Base-by-base conservation (phyloP, 2,329 filamentous ascomycete genomes). In the Elsinoe batatas region DNA sequence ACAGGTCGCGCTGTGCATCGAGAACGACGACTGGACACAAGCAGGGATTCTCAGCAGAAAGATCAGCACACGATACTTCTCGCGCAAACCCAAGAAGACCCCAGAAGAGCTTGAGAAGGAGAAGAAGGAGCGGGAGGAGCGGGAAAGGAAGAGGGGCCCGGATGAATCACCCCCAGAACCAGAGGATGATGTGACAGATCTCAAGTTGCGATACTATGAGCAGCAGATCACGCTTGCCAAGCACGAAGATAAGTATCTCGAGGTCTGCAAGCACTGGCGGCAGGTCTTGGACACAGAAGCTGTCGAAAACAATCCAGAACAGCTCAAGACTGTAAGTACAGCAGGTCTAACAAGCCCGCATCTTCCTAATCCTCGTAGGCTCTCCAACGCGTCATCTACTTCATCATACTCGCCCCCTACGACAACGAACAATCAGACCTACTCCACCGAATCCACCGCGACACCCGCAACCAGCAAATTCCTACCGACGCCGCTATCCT, bases 391-490 rank as follows among this genome's bases (percentile, higher is more conserved):
- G 90, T 97, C 69, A 91, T 97, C 73, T 97, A 95, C 79, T 98
- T 95, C 72, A 84, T 95, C 69, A 93, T 97, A 62, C 86, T 98
- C 53, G 88, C 93, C 6, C 91, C 93, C 6, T 90, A 97, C 73
- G 91, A 98, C 76, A 98, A 98, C 72, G 93, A 98, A 71, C 93
- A 98, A 71, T 93, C 91, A 64, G 93, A 98, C 64, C 85, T 98
- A 56, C 84, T 98, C 59, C 91, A 98, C 74, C 88, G 93, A 65
- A 87, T 98, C 64, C 82, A 90, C 69, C 82, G 84, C 70, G 93
- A 98, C 71, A 75, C 85, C 6, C 87, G 93, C 61, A 91, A 91
- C 69, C 74, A 82, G 10, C 81, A 86, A 68, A 82, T 97, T 53
- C 56, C 60, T 2, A 79, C 84, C 56, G 91, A 97, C 61, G 85